Conservation (phyloP, 2,329 filamentous ascomycete species). For the Trichothecium sympodiale region DNA sequence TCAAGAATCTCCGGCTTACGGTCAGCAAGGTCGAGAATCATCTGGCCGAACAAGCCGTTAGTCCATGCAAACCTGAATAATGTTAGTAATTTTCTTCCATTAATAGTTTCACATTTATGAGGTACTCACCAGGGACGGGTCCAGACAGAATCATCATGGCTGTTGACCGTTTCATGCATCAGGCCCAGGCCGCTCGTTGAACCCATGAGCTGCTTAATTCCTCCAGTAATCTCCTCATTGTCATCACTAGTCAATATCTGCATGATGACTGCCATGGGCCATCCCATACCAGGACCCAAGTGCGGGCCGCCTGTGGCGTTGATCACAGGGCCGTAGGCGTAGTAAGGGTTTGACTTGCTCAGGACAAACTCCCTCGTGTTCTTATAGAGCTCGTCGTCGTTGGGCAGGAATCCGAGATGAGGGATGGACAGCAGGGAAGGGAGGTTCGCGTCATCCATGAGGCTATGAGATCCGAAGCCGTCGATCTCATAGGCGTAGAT, state of each 20-base stretch:
- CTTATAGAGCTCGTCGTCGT: constrained; percentile 54
- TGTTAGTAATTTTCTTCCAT: constrained; percentile 13
- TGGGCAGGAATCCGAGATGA: constrained; percentile 43
- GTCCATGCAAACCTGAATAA: constrained; percentile 72
- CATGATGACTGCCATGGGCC: constrained; percentile 80
- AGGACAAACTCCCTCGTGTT: constrained; percentile 71
- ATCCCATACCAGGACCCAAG: constrained; percentile 56
- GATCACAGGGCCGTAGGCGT: constrained; percentile 39
- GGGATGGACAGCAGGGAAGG: constrained; percentile 50
- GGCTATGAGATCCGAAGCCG: constrained; percentile 48
- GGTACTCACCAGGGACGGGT: constrained; percentile 22
- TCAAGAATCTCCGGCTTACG: constrained; percentile 57
- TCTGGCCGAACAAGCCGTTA: constrained; percentile 79
- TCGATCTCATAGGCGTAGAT: constrained; percentile 64
- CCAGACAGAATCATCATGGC: constrained; percentile 18
- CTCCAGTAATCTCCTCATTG: constrained; percentile 60
- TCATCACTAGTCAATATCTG: constrained; percentile 68
- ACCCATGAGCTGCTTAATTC: constrained; percentile 53
- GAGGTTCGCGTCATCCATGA: constrained; percentile 57
- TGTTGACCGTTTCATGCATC: constrained; percentile 55
- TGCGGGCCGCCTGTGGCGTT: constrained; percentile 42
- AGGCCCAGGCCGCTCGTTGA: constrained; percentile 63
- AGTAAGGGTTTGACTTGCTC: constrained; percentile 64
- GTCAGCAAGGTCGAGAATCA: constrained; percentile 62
- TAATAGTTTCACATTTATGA: background rate